These are phyloP conservation scores for Xylariaceae sp. DNA, from an alignment of 2,329 filamentous ascomycete species.

Conservation along the genomic window DNA sequence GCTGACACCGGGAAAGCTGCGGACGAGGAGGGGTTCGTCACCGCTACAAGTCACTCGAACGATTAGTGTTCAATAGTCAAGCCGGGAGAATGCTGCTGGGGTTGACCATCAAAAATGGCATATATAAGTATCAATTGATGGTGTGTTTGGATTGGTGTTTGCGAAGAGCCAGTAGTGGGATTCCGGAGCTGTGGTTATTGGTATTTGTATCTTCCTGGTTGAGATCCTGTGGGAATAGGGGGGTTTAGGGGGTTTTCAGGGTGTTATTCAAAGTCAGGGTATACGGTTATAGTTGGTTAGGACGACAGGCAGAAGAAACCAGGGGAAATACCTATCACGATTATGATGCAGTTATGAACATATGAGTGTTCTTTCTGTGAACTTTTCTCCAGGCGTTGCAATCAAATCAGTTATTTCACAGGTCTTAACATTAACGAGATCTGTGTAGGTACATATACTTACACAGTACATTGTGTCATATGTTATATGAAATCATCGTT, in stretches of 20 bases:
- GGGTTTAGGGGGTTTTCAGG: conserved; percentile 2
- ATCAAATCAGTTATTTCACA: neutral
- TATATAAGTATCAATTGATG: neutral
- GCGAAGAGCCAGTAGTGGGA: no score
- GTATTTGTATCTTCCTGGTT: conserved; percentile 5
- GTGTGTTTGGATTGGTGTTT: conserved; percentile 3
- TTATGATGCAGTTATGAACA: neutral
- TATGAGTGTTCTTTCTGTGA: neutral
- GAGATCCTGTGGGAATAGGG: neutral
- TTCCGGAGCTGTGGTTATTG: neutral
- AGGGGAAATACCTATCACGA: neutral
- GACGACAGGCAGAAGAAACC: neutral
- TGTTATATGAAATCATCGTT: neutral
- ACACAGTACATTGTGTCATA: neutral
- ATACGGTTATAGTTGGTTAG: neutral
- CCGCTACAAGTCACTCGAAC: conserved; percentile 13
- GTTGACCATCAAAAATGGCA: neutral
- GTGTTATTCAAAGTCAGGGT: neutral
- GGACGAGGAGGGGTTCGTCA: conserved; percentile 15
- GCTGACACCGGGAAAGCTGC: conserved; percentile 13
- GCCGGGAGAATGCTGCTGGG: neutral
- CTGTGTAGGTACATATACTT: no score
- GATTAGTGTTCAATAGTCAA: neutral
- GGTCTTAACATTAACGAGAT: no score
- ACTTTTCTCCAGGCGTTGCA: neutral